A percentile compares a stretch with the other conserved stretches of the same genome.
Conservation (phyloP, 139 green algal genomes). For the Spirogloea muscicola region DNA sequence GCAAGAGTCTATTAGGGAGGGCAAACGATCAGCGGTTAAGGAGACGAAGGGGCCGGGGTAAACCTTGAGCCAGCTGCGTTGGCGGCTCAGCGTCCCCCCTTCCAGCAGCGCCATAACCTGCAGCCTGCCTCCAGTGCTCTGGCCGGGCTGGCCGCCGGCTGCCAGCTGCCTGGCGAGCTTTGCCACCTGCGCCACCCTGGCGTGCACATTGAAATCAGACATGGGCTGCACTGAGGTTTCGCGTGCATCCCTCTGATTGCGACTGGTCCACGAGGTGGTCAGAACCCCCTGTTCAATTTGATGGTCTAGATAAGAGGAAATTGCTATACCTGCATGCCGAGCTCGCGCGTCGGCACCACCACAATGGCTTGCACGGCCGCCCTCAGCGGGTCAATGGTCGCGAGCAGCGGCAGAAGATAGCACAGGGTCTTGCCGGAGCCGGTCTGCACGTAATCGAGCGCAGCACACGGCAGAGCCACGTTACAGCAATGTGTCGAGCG, state of each 20-base stretch:
- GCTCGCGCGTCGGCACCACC: slow-evolving; percentile 78
- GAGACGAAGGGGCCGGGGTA: no score
- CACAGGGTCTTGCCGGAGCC: slow-evolving; percentile 42
- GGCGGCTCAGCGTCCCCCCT: not conserved
- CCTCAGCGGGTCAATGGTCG: slow-evolving; percentile 12
- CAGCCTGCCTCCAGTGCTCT: not conserved
- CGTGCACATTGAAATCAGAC: no score
- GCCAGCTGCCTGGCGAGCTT: slow-evolving; percentile 24
- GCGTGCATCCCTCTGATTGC: no score
- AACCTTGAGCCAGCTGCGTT: slow-evolving; percentile 27
- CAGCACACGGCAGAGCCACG: no score
- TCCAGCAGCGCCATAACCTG: slow-evolving; percentile 23
- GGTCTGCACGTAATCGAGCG: slow-evolving; percentile 27
- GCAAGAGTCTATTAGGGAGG: no score
- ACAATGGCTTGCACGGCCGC: slow-evolving; percentile 64
- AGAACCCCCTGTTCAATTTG: no score
- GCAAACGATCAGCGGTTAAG: no score
- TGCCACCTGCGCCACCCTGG: slow-evolving; percentile 22
- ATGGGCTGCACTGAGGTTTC: no score
- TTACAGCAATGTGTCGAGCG: no score
- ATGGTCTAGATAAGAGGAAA: no score
- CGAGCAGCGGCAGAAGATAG: slow-evolving; percentile 36
- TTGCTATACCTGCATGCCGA: slow-evolving; percentile 84
- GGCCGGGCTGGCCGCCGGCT: not conserved
- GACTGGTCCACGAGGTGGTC: no score